These are phyloP conservation scores for Leccinum barrowsii DNA, from an alignment of 768 basidiomycete genomes.

Conservation along the genomic window DNA sequence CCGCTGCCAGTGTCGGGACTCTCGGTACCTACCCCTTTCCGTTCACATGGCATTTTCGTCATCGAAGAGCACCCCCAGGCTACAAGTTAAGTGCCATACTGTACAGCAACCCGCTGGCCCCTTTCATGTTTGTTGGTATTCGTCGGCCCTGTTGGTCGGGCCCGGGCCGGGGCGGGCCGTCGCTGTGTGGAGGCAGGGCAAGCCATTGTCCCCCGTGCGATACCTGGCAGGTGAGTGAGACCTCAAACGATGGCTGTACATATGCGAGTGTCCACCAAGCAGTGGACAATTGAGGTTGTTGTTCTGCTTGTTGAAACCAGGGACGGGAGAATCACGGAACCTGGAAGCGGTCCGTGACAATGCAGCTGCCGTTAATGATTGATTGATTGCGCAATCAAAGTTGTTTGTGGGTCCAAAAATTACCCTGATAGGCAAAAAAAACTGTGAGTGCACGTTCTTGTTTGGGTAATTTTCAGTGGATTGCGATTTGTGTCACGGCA, in stretches of 20 bases:
- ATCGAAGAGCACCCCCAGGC: not conserved
- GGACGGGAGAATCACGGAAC: not conserved
- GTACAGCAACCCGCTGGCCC: not conserved
- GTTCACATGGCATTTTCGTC: not conserved
- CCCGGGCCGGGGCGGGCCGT: not conserved
- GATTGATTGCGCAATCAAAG: slow-evolving; percentile 29
- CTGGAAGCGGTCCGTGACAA: not conserved
- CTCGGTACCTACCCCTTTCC: not conserved
- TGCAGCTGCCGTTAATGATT: slow-evolving; percentile 1
- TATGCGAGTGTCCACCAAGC: not conserved
- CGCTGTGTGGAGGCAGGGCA: not conserved
- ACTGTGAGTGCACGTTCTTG: slow-evolving; percentile 1
- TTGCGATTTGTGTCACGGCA: slow-evolving; percentile 32
- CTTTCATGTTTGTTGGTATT: not conserved
- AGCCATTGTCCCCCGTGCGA: not conserved
- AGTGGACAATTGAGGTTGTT: slow-evolving; percentile 6
- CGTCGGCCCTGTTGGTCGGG: not conserved
- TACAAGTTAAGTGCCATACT: not conserved
- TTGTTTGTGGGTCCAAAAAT: slow-evolving; percentile 31
- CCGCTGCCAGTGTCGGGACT: not conserved
- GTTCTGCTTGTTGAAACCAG: slow-evolving; percentile 1
- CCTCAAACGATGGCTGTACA: not conserved
- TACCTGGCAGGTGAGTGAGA: not conserved
- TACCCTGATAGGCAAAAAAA: slow-evolving; percentile 19
- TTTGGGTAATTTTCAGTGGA: slow-evolving; percentile 24